Percentiles rank a stretch among this genome's conserved stretches.
phyloP scores from a whole-genome alignment of 257 asterid genomes.

The Apocynum venetum region DNA sequence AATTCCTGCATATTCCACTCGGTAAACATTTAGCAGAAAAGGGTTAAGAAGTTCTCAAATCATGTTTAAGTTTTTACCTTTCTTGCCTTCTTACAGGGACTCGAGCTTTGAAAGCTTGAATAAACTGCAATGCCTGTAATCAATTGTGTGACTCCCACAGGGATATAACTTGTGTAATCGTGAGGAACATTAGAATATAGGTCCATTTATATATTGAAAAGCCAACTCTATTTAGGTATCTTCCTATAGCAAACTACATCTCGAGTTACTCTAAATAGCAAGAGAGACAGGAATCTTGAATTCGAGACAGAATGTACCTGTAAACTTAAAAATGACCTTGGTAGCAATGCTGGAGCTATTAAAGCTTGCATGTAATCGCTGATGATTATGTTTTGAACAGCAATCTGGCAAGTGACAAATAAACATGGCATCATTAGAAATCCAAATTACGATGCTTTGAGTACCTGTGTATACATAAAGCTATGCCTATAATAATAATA shows the following conservation, averaged over 20 bases:
- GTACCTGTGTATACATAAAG: not conserved
- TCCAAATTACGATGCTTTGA: not conserved
- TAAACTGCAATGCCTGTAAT: slow-evolving; percentile 69
- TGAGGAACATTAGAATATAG: not conserved
- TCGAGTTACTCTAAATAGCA: not conserved
- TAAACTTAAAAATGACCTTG: slow-evolving; percentile 68
- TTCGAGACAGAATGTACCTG: slow-evolving; percentile 43
- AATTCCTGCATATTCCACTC: slow-evolving; percentile 36
- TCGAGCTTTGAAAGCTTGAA: slow-evolving; percentile 66
- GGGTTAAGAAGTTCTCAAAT: not conserved
- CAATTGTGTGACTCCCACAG: not conserved
- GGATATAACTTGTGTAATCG: not conserved
- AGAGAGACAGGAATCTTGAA: not conserved
- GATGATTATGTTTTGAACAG: slow-evolving; percentile 60
- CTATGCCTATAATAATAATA: no score
- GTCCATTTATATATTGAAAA: not conserved
- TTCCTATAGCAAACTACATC: not conserved
- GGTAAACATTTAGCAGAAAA: not conserved
- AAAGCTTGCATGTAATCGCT: slow-evolving; percentile 76
- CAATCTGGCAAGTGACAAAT: slow-evolving; percentile 55
- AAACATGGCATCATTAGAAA: not conserved
- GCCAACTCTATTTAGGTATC: not conserved
- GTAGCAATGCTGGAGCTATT: slow-evolving; percentile 81
- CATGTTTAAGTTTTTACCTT: slow-evolving; percentile 36
- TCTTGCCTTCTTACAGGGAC: slow-evolving; percentile 50